Conservation (phyloP, 1,139 yeast species). For the Diutina mesorugosa region DNA sequence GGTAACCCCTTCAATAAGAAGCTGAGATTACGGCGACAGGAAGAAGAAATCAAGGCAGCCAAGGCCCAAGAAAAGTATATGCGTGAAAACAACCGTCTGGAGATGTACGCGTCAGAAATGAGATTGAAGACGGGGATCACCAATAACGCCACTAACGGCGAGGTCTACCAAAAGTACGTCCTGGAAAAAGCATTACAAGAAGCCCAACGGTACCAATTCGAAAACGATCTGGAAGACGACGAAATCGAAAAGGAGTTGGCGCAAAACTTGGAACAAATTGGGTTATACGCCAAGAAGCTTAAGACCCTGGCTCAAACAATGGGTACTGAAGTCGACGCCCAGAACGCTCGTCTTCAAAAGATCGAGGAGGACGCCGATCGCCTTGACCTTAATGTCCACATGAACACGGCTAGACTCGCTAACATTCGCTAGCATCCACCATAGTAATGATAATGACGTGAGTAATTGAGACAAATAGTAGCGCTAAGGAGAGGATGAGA, state of each 20-base stretch:
- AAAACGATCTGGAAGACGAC: conserved; percentile 64
- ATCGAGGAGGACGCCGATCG: conserved; percentile 45
- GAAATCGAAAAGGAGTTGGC: conserved; percentile 60
- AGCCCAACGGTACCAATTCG: conserved; percentile 46
- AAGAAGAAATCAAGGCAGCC: conserved; percentile 54
- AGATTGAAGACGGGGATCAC: conserved; percentile 30
- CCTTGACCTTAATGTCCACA: conserved; percentile 41
- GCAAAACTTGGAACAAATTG: conserved; percentile 48
- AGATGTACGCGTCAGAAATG: conserved; percentile 35
- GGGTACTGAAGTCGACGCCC: conserved; percentile 33
- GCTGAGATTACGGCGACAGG: conserved; percentile 63
- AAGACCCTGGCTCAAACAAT: conserved; percentile 27
- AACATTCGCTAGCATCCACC: conserved; percentile 18
- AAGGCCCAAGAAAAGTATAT: conserved; percentile 48
- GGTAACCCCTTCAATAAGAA: conserved; percentile 79
- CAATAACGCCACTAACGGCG: conserved; percentile 17
- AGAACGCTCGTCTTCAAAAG: conserved; percentile 33
- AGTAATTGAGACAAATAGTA: not conserved
- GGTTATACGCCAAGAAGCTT: conserved; percentile 28
- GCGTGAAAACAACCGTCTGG: conserved; percentile 28
- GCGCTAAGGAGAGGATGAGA: no score
- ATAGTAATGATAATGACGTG: not conserved
- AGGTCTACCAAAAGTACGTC: conserved; percentile 17
- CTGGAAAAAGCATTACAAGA: conserved; percentile 35
- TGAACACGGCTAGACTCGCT: conserved; percentile 32